These are phyloP conservation scores for Rosa multiflora DNA, from an alignment of 306 rosid species.

Conservation along the genomic window DNA sequence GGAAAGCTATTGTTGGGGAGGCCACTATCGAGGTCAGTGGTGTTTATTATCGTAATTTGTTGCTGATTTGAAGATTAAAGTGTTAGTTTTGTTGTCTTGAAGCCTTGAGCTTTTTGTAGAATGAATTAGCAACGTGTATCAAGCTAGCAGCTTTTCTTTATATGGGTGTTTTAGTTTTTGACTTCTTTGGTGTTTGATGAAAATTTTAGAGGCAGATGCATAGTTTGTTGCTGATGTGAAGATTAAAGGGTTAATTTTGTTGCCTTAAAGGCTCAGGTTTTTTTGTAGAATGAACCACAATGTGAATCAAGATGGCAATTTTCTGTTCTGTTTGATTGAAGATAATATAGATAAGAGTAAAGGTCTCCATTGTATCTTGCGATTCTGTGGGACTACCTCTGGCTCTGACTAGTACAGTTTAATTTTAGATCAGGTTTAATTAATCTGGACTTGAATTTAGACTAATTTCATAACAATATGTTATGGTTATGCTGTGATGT, in stretches of 20 bases:
- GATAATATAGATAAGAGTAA: background rate
- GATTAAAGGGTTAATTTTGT: background rate
- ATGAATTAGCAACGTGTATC: background rate
- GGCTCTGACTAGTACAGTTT: background rate
- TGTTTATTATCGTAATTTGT: background rate
- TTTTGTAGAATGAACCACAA: background rate
- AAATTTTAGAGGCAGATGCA: background rate
- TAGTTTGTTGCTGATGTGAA: background rate
- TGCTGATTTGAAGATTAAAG: slow-evolving; percentile 1
- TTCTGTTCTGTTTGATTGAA: background rate
- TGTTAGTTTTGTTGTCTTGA: background rate
- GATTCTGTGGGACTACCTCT: background rate
- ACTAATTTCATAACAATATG: background rate
- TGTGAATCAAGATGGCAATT: background rate
- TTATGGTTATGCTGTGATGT: slow-evolving; percentile 9
- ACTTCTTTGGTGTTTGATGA: background rate
- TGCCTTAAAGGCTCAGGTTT: background rate
- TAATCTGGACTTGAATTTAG: background rate
- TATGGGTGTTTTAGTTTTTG: background rate
- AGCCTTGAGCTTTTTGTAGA: background rate
- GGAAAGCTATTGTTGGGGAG: slow-evolving; percentile 46
- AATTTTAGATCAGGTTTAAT: background rate
- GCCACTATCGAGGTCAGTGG: slow-evolving; percentile 65
- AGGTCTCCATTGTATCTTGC: background rate
- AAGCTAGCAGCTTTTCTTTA: background rate